phyloP scores from a whole-genome alignment of 2,329 filamentous ascomycete genomes.

The Fusarium marasasianum region DNA sequence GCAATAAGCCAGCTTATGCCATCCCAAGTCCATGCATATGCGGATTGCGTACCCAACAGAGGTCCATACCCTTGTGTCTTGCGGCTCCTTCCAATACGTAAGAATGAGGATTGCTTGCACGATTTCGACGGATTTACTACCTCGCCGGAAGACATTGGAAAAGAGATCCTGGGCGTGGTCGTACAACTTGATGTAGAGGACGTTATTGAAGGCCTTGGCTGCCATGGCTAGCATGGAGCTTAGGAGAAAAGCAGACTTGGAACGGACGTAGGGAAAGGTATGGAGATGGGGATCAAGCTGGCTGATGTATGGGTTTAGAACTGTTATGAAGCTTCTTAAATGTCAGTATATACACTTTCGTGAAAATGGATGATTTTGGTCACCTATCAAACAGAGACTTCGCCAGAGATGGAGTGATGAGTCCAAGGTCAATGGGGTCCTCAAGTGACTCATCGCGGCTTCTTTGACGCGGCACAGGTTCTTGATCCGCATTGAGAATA shows the following conservation, averaged over 20 bases:
- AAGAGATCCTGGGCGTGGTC: neutral
- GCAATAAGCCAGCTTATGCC: neutral
- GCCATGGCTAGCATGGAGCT: neutral
- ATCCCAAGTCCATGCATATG: neutral
- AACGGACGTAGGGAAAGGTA: neutral
- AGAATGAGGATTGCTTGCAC: neutral
- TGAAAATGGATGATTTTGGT: rapidly evolving
- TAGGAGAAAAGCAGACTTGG: neutral
- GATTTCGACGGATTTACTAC: neutral
- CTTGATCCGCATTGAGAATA: neutral
- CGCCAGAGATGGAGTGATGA: neutral
- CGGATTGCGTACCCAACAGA: neutral
- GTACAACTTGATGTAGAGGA: neutral
- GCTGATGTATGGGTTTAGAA: neutral
- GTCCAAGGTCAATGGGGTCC: neutral
- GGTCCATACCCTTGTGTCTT: neutral
- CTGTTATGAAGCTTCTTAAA: neutral
- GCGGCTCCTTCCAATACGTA: neutral
- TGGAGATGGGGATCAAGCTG: neutral
- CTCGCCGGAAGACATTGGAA: neutral
- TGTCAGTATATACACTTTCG: neutral
- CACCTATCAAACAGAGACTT: neutral
- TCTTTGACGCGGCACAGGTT: neutral
- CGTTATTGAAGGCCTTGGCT: neutral
- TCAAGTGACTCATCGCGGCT: neutral